Conservation (phyloP, 176 grass and related monocot genomes). For the Metroxylon sagu region DNA sequence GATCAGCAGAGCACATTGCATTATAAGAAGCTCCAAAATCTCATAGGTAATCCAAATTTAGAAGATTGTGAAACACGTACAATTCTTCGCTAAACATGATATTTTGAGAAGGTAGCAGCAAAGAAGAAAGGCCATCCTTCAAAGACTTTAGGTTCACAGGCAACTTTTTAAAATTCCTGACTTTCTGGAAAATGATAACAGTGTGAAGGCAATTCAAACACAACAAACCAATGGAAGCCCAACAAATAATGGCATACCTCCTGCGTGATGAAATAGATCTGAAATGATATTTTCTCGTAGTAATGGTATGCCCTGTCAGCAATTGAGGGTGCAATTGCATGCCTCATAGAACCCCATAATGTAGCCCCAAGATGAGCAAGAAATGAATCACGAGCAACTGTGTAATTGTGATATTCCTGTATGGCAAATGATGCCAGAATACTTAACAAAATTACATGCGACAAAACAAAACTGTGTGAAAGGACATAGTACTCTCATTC, state of each 20-base stretch:
- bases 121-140: conserved; percentile 63
- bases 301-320: conserved; percentile 81
- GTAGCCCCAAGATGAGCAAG: conserved; percentile 83
- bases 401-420: conserved; percentile 74
- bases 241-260: conserved; percentile 42
- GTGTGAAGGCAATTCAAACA: conserved; percentile 1
- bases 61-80: conserved; percentile 37
- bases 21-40: neutral
- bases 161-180: conserved; percentile 69
- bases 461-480: no score
- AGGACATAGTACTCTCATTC: no score
- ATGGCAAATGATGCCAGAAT: neutral
- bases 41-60: neutral
- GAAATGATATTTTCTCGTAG: conserved; percentile 90
- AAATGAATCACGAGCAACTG: conserved; percentile 81
- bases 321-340: conserved; percentile 89
- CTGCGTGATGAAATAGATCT: conserved; percentile 85
- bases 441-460: neutral
- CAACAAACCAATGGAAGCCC: neutral
- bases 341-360: conserved; percentile 85
- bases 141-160: conserved; percentile 71
- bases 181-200: conserved; percentile 38
- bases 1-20: neutral
- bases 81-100: conserved; percentile 46
- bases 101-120: conserved; percentile 67